phyloP scores from a whole-genome alignment of 2,329 filamentous ascomycete species.

The Ceratocystis variospora region DNA sequence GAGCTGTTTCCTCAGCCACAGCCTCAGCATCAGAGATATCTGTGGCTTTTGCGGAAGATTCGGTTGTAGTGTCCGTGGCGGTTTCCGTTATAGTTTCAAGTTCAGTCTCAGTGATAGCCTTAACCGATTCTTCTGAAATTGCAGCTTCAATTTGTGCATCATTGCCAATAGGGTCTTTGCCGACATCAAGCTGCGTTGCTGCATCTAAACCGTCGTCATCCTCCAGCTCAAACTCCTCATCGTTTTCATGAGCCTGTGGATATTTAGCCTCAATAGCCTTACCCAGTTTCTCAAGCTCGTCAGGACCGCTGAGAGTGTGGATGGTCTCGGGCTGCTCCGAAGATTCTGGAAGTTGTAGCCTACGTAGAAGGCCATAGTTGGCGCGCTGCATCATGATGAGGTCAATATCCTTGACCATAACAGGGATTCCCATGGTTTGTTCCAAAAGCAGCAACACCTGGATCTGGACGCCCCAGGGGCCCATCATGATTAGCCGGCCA shows the following conservation, averaged over 20 bases:
- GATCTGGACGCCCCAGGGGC: slow-evolving; percentile 49
- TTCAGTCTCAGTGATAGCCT: not conserved
- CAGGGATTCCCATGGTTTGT: slow-evolving; percentile 65
- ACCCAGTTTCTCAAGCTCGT: not conserved
- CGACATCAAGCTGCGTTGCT: not conserved
- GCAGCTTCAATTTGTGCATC: not conserved
- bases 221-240: not conserved
- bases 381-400: slow-evolving; percentile 7
- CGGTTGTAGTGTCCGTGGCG: not conserved
- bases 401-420: slow-evolving; percentile 30
- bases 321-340: not conserved
- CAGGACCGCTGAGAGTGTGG: not conserved
- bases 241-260: not conserved
- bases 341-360: not conserved
- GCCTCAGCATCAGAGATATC: not conserved
- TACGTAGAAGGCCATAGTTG: not conserved
- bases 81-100: not conserved
- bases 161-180: not conserved
- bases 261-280: not conserved
- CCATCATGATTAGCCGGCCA: slow-evolving; percentile 60
- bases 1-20: too few relatives aligned
- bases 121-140: not conserved
- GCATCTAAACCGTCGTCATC: not conserved
- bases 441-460: slow-evolving; percentile 64
- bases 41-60: not conserved